These are phyloP conservation scores for Hypoxylon lienhwacheense DNA, from an alignment of 495 filamentous ascomycete species.

Conservation along the genomic window DNA sequence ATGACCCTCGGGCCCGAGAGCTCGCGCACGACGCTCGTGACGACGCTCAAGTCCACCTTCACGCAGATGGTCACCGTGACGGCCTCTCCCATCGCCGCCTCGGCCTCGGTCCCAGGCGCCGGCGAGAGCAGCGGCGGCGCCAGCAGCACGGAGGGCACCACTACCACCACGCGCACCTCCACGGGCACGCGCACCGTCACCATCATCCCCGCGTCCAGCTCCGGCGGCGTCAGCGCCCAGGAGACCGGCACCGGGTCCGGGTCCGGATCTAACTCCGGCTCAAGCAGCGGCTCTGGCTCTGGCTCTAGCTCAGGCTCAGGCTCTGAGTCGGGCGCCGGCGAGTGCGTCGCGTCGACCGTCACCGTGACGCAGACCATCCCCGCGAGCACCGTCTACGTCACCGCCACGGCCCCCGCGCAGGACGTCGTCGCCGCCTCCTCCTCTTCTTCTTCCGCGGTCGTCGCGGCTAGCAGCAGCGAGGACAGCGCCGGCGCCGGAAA, in stretches of 20 bases:
- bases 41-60: conserved; percentile 42
- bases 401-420: conserved; percentile 37
- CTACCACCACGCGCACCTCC: conserved; percentile 43
- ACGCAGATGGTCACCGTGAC: conserved; percentile 35
- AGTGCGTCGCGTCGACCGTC: conserved; percentile 40
- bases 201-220: conserved; percentile 22
- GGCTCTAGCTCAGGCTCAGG: conserved; percentile 19
- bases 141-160: conserved; percentile 35
- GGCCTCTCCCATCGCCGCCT: too few species aligned
- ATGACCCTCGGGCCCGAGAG: conserved; percentile 45
- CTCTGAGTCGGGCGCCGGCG: conserved; percentile 26
- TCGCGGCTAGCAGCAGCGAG: conserved; percentile 11
- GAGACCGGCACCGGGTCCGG: conserved; percentile 26
- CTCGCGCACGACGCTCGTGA: conserved; percentile 41
- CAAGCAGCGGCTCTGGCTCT: conserved; percentile 18
- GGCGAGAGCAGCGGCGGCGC: background rate
- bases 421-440: conserved; percentile 47
- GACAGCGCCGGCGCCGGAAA: conserved; percentile 13
- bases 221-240: conserved; percentile 19
- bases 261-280: conserved; percentile 18
- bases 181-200: conserved; percentile 50
- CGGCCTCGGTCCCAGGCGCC: too few species aligned
- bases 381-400: conserved; percentile 49
- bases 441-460: conserved; percentile 11
- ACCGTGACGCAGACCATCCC: conserved; percentile 43